Base-by-base conservation (phyloP, 2,329 filamentous ascomycete genomes). In the Ceratocystiopsis brevicomis region DNA sequence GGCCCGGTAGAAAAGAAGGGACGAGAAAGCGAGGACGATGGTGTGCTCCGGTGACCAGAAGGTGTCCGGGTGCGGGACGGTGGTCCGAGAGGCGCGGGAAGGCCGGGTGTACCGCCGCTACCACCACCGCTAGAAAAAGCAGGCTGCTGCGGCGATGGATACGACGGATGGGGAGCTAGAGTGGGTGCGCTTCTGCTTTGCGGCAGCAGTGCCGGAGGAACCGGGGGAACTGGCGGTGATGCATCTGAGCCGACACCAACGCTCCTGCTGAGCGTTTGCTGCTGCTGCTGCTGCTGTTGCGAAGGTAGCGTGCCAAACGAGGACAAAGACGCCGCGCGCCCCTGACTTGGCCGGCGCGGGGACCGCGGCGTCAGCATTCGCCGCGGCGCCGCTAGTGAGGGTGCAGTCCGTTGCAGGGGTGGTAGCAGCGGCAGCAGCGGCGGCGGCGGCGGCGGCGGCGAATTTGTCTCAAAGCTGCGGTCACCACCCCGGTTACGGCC, bases 301-400 rank as follows among this genome's bases (percentile, higher is more conserved):
- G 6, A 12, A 34, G 13, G 15, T 34, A 10, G 21, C 15, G 13
- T 3, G 33, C 33, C 13, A 34, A 34, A 34, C 13, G 13, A 3
- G 13, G 33, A 34, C 25, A 30, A 9, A 9, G 46, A 44, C 1
- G 39, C 6, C n/a, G 18, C 18, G 9, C 48, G 40, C 32, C 64
- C 63, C 13, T 70, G 52, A 51, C 69, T 74, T 16, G 66, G 60
- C 21, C 68, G 62, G 47, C 73, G 67, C 37, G 73, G 73, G 11
- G 75, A 76, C 49, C 67, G 64, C 1, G 75, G 71, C 12, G 69
- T 75, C 47, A 76, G 53, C n/a, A 73, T 66, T 33, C 67, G 66
- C 49, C 50, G 42, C 4, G 44, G 59, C 40, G 42, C 51, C 44
- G 53, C 56, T 19, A 59, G 47, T 6, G 55, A 50, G 1, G 25